Evolutionary conservation across 164 flowering plant species (phyloP).

Genomic region (Berberis vulgaris): DNA sequence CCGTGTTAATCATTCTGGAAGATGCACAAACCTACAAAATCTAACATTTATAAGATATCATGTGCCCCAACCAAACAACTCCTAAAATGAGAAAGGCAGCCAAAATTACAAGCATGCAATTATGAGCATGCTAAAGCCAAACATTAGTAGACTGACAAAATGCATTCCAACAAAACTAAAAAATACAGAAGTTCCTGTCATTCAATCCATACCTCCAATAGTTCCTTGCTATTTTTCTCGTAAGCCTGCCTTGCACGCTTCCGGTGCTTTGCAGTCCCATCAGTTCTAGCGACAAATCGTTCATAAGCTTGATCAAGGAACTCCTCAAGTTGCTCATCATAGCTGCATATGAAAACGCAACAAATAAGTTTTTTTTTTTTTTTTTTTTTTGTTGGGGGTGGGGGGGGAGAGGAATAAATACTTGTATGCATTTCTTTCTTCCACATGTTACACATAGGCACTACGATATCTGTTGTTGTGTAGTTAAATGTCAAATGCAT

Average conservation of each 20-base stretch:
- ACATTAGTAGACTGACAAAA: not conserved
- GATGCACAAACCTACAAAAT: not conserved
- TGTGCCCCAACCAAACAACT: too few relatives aligned
- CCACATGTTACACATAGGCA: too few relatives aligned
- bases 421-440: too few relatives aligned
- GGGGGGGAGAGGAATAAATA: too few relatives aligned
- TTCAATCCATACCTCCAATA: slow-evolving; percentile 43
- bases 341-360: slow-evolving; percentile 32
- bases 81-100: not conserved
- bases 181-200: not conserved
- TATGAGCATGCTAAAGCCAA: not conserved
- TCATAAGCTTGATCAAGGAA: slow-evolving; percentile 82
- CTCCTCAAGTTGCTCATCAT: slow-evolving; percentile 64
- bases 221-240: slow-evolving; percentile 33
- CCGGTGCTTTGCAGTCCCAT: slow-evolving; percentile 68
- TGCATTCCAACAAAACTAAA: not conserved
- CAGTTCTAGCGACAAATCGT: slow-evolving; percentile 43
- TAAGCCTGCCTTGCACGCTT: slow-evolving; percentile 57
- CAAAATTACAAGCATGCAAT: not conserved
- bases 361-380: not conserved
- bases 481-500: too few relatives aligned
- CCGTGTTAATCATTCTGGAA: not conserved
- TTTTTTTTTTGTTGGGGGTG: too few relatives aligned
- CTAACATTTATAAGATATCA: too few relatives aligned
- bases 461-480: too few relatives aligned